Conservation (phyloP, 108 stramenopile species). For the Cafeteria roenbergensis region DNA sequence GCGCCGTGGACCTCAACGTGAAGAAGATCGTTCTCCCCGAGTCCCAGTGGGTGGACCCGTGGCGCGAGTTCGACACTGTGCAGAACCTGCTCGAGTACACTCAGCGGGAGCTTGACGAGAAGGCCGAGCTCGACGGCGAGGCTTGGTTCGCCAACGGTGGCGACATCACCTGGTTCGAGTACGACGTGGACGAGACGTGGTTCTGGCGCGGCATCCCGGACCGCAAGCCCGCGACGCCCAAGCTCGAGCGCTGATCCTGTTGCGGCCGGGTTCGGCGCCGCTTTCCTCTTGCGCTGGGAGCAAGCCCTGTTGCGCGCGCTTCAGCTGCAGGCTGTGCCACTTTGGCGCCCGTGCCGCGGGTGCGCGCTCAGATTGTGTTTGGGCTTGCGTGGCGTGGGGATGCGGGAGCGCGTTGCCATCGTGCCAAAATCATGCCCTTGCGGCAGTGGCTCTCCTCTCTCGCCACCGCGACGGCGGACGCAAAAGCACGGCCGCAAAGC, state of each 20-base stretch:
- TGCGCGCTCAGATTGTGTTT: no score
- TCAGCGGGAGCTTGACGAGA: background rate
- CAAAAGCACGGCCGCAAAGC: no score
- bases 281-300: background rate
- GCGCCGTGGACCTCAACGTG: background rate
- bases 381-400: no score
- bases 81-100: background rate
- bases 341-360: no score
- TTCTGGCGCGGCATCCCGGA: background rate
- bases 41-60: slow-evolving; percentile 5
- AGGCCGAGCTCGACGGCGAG: background rate
- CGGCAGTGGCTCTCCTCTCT: no score
- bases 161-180: background rate
- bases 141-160: background rate
- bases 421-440: no score
- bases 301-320: background rate
- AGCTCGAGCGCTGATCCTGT: background rate
- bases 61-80: background rate
- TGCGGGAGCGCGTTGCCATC: no score
- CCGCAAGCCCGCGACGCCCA: background rate
- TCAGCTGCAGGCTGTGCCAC: background rate
- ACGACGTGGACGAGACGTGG: background rate
- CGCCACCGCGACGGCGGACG: no score
- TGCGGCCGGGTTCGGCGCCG: background rate
- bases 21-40: slow-evolving; percentile 1